Evolutionary conservation across 1,284 basidiomycete species (phyloP), one percentile per base, ranked within the genome.

Genomic region (Apiotrichum brassicae): DNA sequence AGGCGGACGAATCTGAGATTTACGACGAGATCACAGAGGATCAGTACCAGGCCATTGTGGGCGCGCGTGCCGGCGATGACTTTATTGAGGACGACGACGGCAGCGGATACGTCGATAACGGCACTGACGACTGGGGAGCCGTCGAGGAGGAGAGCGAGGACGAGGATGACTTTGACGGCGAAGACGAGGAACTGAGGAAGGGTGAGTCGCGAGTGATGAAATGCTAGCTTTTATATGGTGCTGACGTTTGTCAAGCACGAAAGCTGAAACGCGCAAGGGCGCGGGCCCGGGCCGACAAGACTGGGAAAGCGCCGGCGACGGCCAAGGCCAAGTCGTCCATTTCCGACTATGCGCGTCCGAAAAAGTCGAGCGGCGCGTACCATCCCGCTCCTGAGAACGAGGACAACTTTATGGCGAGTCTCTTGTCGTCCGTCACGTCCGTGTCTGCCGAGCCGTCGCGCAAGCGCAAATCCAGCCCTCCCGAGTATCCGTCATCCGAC

Each of bases 1-100:
- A 72, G 65, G 61, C 67, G 4, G 81, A 84, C 38, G 86, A 90
- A 39, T 77, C 78, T 12, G 78, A 79, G 19, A 77, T 99, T 24
- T 99, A 95, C 66, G 93, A 97, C 66, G 87, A 89, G 63, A 88
- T 99, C 16, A 82, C 85, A 0, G 94, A 97, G 57, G 87, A 90
- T 25, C 85, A 93, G 60, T 99, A 97, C 73, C 83, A 81, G 60
- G 78, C 79, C 16, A 86, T 97, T 53, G 91, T 97, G 4, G 82
- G 82, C 48, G 83, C 84, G 2, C 79, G 95, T 18, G 77, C 95
- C n/a, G 85, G 87, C 58, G 77, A 80, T 60, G 91, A 97, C 63
- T 98, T 99, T 58, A 56, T 42, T 23, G 84, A 87, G 40, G 93
- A 98, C 64, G 95, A 98, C 75, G 92, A 93, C 46, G 81, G 86